Conservation (phyloP, 176 grass and related monocot genomes). For the Typha latifolia region DNA sequence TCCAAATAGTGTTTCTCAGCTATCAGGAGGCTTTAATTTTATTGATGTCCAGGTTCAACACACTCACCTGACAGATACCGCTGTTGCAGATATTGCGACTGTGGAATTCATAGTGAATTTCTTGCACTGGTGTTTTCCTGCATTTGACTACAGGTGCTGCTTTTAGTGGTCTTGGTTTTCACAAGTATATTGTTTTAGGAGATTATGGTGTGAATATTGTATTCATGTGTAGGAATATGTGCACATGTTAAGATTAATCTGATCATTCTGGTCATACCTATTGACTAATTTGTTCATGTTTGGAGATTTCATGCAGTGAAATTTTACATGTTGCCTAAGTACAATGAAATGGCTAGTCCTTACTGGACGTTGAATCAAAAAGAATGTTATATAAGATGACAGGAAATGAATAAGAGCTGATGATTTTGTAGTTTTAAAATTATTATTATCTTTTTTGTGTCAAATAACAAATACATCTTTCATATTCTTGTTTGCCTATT, state of each 20-base stretch:
- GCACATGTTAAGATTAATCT: not conserved
- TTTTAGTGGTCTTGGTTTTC: not conserved
- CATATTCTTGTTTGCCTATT: no score
- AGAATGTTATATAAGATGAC: no score
- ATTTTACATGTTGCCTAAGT: no score
- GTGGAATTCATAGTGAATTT: conserved; percentile 79
- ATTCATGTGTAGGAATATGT: not conserved
- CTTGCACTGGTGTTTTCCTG: conserved; percentile 69
- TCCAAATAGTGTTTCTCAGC: not conserved
- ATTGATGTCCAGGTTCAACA: conserved; percentile 73
- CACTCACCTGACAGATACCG: conserved; percentile 61
- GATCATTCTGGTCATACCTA: no score
- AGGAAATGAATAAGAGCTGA: no score
- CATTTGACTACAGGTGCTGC: conserved; percentile 88
- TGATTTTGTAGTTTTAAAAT: no score
- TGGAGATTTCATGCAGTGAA: no score
- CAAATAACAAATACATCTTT: no score
- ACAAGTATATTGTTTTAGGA: not conserved
- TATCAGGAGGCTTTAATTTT: not conserved
- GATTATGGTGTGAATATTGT: not conserved
- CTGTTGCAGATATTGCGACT: conserved; percentile 77
- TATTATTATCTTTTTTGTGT: no score
- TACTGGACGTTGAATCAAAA: no score
- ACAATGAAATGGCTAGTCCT: no score
- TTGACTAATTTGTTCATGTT: no score